phyloP scores from a whole-genome alignment of 2,329 filamentous ascomycete genomes.

The Monosporascus sp. region DNA sequence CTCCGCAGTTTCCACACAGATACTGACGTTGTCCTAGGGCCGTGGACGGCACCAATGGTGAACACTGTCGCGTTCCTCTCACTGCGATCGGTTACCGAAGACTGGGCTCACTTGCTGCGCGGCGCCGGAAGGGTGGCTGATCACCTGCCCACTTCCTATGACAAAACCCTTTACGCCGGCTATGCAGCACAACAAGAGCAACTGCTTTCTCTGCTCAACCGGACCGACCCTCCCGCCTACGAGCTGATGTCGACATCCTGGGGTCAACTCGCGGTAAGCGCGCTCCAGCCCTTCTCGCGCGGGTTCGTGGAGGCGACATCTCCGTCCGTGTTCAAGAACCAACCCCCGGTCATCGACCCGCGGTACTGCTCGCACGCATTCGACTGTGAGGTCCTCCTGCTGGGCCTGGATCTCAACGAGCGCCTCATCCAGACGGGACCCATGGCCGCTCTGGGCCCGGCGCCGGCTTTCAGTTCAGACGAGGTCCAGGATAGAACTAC shows the following conservation, averaged over 20 bases:
- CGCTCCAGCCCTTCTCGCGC: conserved; percentile 38
- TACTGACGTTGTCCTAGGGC: conserved; percentile 13
- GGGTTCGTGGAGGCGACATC: conserved; percentile 36
- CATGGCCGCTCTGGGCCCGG: conserved; percentile 19
- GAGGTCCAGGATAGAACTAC: conserved; percentile 19
- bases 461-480: conserved; percentile 12
- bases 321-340: conserved; percentile 27
- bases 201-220: conserved; percentile 16
- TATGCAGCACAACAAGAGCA: conserved; percentile 18
- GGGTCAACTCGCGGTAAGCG: conserved; percentile 25
- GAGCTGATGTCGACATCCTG: conserved; percentile 27
- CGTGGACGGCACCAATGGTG: conserved; percentile 24
- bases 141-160: conserved; percentile 18
- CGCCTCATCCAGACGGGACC: conserved; percentile 18
- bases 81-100: conserved; percentile 15
- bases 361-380: conserved; percentile 38
- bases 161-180: conserved; percentile 17
- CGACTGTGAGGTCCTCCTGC: conserved; percentile 27
- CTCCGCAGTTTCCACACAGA: neutral
- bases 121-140: conserved; percentile 5
- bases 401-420: conserved; percentile 20
- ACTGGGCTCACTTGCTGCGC: conserved; percentile 6
- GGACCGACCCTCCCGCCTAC: conserved; percentile 17
- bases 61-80: conserved; percentile 23
- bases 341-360: conserved; percentile 35